Evolutionary conservation across 805 yeast species (phyloP), one percentile per base, ranked within the genome.

Genomic region (Candida montana): DNA sequence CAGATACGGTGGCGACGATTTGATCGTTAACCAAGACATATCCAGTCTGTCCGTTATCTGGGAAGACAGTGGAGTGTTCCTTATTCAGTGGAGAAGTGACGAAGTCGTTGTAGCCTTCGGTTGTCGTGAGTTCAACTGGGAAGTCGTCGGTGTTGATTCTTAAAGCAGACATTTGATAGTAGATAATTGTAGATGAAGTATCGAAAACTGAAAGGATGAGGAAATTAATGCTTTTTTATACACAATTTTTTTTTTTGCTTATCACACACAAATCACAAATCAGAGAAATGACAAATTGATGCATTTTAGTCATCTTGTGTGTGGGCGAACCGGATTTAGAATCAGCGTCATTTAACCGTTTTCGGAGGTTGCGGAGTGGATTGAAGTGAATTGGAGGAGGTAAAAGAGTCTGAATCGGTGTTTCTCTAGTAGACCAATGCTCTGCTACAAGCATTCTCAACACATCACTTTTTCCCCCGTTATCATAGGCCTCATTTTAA

Each of bases 111-210:
- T 68, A 68, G 11, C 71, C 72, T 32, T 59, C 55, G 7, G 62
- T 52, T 11, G 69, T 61, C 10, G 69, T 64, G 30, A 68, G 53
- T 44, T 67, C 71, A 16, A 68, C 64, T 7, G 72, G 72, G 7
- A 65, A 60, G 33, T 59, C 55, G 11, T 50, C 53, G 21, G 55
- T 53, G 43, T 50, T 44, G 18, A 53, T 37, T 21, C 29, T 46
- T 27, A 53, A 16, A 26, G 40, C 35, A 3, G 44, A 13, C 44
- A 41, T 41, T 32, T 6, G 4, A 23, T 7, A 18, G 29, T 15
- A n/a, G 10, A 20, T 7, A 26, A 19, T 5, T n/a, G 5, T 15
- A 5, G 5, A 5, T n/a, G 11, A 7, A 19, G 7, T 16, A 29
- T 5, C 12, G 6, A 13, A 17, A 10, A 34, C 9, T 12, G 16